Percentiles rank a stretch among this genome's conserved stretches.
Conservation (phyloP, 179 eudicot genomes). For the Monotropa hypopitys region DNA sequence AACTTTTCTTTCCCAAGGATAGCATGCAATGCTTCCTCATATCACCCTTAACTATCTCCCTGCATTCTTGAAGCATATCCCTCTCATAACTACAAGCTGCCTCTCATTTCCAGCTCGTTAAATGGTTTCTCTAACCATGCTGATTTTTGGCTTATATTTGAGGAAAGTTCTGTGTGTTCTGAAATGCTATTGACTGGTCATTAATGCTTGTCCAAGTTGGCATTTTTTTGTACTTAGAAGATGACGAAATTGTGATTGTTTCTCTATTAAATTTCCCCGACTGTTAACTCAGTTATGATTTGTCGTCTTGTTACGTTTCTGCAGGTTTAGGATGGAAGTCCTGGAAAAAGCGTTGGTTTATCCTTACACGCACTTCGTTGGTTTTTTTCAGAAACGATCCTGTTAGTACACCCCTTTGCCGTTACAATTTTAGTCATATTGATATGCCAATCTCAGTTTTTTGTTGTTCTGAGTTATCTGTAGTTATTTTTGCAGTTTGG, state of each 20-base stretch:
- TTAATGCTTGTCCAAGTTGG: background rate
- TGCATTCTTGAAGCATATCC: background rate
- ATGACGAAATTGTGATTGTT: background rate
- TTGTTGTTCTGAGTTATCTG: background rate
- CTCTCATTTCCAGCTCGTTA: background rate
- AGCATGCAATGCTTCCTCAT: background rate
- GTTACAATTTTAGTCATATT: conserved; percentile 1
- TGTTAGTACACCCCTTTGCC: conserved; percentile 31
- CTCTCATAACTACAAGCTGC: background rate
- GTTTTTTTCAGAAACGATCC: conserved; percentile 98
- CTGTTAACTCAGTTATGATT: background rate
- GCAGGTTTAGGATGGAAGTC: conserved; percentile 99
- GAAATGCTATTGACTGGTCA: background rate
- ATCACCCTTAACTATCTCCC: background rate
- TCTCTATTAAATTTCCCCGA: background rate
- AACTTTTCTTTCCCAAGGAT: background rate
- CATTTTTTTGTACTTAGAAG: background rate
- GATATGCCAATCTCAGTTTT: background rate
- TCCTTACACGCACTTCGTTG: conserved; percentile 88
- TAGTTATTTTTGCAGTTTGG: background rate
- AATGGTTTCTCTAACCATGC: background rate
- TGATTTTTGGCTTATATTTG: background rate
- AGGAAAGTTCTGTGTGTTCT: background rate
- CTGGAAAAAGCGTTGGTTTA: conserved; percentile 99
- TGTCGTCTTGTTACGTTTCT: conserved; percentile 3